These are phyloP conservation scores for Antrodiella citrinella DNA, from an alignment of 768 basidiomycete genomes.

Conservation along the genomic window DNA sequence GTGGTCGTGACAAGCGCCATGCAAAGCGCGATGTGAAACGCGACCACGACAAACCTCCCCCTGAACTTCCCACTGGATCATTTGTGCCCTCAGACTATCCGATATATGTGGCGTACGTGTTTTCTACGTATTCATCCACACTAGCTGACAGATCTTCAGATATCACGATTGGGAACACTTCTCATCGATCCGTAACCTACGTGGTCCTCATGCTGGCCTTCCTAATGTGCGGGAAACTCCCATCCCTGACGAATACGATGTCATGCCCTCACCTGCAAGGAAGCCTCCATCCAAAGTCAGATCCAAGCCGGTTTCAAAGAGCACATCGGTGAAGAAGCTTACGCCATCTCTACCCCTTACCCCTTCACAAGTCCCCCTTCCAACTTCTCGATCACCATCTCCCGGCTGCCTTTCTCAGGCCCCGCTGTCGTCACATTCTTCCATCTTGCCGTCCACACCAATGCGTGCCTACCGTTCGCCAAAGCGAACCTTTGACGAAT, in stretches of 20 bases:
- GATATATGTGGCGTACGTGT: constrained; percentile 79
- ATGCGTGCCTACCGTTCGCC: constrained; percentile 33
- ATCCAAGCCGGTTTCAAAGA: constrained; percentile 15
- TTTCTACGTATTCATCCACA: constrained; percentile 6
- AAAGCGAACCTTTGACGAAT: constrained; percentile 55
- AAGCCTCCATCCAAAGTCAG: constrained; percentile 20
- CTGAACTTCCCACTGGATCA: constrained; percentile 19
- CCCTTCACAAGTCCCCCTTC: constrained; percentile 29
- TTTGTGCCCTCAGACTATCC: constrained; percentile 25
- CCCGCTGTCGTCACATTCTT: constrained; percentile 12
- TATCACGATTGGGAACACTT: constrained; percentile 97
- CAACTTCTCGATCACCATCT: constrained; percentile 27
- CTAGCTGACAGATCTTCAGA: constrained; percentile 28
- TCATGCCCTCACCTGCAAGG: constrained; percentile 14
- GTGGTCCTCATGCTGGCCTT: constrained; percentile 73
- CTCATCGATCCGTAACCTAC: constrained; percentile 82
- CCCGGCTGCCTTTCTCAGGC: constrained; percentile 13
- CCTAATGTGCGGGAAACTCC: constrained; percentile 52
- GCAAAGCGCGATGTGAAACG: constrained; percentile 31
- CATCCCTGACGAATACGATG: constrained; percentile 24
- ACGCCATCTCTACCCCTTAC: constrained; percentile 14
- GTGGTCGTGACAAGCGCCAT: constrained; percentile 38
- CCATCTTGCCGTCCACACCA: constrained; percentile 12
- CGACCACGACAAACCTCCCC: constrained; percentile 14
- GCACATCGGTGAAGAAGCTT: constrained; percentile 2